Evolutionary conservation across 2,329 filamentous ascomycete species (phyloP).

Genomic region (Fusarium mundagurra): DNA sequence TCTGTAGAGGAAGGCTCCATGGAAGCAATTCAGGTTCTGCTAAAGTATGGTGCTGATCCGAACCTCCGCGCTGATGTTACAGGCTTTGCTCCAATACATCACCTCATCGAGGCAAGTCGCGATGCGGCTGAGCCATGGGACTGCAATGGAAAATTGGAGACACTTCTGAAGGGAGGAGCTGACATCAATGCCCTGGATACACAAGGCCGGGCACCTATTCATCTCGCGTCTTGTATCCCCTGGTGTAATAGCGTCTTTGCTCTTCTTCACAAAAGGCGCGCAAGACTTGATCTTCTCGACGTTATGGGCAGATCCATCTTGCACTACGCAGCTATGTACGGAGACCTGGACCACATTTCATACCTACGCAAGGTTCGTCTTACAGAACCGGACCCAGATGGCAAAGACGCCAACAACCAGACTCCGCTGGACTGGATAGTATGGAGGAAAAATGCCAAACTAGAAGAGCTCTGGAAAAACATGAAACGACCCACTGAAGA

Average conservation of each 20-base stretch:
- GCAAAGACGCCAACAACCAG: not conserved
- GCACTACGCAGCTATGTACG: not conserved
- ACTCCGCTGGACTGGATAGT: not conserved
- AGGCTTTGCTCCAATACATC: not conserved
- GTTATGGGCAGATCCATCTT: rapidly evolving
- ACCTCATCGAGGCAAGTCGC: not conserved
- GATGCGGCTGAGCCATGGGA: not conserved
- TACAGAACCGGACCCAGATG: not conserved
- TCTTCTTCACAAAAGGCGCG: not conserved
- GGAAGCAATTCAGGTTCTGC: not conserved
- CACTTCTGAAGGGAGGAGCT: not conserved
- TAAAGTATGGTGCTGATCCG: not conserved
- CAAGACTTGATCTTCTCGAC: not conserved
- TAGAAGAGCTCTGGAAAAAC: not conserved
- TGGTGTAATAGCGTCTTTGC: not conserved
- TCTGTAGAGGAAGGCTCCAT: not conserved
- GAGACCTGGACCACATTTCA: not conserved
- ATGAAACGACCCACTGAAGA: not conserved
- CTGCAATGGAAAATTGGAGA: not conserved
- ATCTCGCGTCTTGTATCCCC: not conserved
- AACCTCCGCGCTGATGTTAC: not conserved
- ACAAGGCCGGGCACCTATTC: not conserved
- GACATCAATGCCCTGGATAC: not conserved
- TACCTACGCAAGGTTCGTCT: not conserved
- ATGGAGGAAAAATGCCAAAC: not conserved